These are phyloP conservation scores for Leccinum fuscescens DNA, from an alignment of 1,284 basidiomycete species.

Conservation along the genomic window DNA sequence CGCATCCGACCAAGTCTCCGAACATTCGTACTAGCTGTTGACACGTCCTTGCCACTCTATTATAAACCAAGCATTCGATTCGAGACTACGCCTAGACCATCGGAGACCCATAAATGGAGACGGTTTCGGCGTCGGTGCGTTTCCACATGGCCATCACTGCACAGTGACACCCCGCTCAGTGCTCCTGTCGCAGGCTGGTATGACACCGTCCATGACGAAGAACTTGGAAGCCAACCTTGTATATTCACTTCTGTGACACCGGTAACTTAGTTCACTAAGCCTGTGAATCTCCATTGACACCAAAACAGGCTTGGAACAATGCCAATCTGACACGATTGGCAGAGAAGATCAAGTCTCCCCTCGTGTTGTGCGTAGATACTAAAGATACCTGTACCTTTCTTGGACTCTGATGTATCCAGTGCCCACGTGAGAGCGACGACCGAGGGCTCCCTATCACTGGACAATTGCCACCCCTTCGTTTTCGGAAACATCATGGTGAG, in stretches of 20 bases:
- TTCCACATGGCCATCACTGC: slow-evolving; percentile 6
- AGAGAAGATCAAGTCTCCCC: slow-evolving; percentile 91
- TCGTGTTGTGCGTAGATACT: slow-evolving; percentile 74
- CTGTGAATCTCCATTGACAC: slow-evolving; percentile 6
- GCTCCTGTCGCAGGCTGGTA: slow-evolving; percentile 67
- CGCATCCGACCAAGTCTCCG: slow-evolving; percentile 2
- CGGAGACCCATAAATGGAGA: slow-evolving; percentile 91
- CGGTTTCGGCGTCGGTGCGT: slow-evolving; percentile 93
- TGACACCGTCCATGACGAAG: slow-evolving; percentile 74
- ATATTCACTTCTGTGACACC: slow-evolving; percentile 97
- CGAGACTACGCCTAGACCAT: slow-evolving; percentile 77
- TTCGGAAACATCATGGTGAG: slow-evolving; percentile 85
- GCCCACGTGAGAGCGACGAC: slow-evolving; percentile 91
- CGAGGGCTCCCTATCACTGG: slow-evolving; percentile 80
- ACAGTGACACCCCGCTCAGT: neutral
- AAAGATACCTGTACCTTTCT: neutral
- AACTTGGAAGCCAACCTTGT: slow-evolving; percentile 84
- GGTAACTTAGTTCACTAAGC: slow-evolving; percentile 38
- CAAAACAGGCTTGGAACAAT: slow-evolving; percentile 86
- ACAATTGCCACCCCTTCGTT: slow-evolving; percentile 93
- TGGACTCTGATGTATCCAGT: slow-evolving; percentile 39
- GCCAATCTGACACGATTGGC: slow-evolving; percentile 85
- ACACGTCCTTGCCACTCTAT: slow-evolving; percentile 93
- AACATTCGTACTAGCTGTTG: slow-evolving; percentile 55
- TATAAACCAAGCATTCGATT: slow-evolving; percentile 94